Percentiles rank a stretch among this genome's conserved stretches.
phyloP scores from a whole-genome alignment of 805 yeast genomes.

The Kazachstania psychrophila region DNA sequence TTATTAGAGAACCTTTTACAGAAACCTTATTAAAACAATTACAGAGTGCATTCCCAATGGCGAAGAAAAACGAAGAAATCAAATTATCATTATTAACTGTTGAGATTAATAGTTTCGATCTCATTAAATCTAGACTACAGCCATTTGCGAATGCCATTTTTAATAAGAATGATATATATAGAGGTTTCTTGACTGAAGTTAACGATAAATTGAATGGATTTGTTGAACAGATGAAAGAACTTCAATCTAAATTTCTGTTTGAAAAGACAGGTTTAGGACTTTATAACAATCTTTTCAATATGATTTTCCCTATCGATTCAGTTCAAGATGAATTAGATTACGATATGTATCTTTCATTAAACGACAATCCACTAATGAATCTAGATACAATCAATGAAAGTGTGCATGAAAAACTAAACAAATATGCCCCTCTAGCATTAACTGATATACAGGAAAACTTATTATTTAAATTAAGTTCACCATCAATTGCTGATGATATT shows the following conservation, averaged over 20 bases:
- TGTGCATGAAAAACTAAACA: constrained; percentile 37
- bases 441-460: constrained; percentile 48
- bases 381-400: constrained; percentile 37
- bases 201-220: constrained; percentile 26
- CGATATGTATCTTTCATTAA: constrained; percentile 53
- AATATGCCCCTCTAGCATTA: constrained; percentile 46
- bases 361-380: constrained; percentile 44
- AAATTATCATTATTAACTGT: constrained; percentile 32
- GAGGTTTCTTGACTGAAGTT: constrained; percentile 20
- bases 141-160: constrained; percentile 32
- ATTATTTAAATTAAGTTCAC: constrained; percentile 53
- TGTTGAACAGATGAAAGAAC: constrained; percentile 29
- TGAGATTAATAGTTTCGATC: constrained; percentile 51
- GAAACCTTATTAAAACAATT: constrained; percentile 23
- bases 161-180: constrained; percentile 21
- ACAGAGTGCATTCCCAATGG: constrained; percentile 22
- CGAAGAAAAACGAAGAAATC: constrained; percentile 21
- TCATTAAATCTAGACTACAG: constrained; percentile 42
- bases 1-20: constrained; percentile 36
- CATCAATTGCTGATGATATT: constrained; percentile 49
- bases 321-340: constrained; percentile 48
- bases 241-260: constrained; percentile 42
- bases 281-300: constrained; percentile 53
- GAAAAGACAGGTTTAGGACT: constrained; percentile 47
- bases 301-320: constrained; percentile 56